Conservation (phyloP, 208 protist species). For the Crithidia bombi region DNA sequence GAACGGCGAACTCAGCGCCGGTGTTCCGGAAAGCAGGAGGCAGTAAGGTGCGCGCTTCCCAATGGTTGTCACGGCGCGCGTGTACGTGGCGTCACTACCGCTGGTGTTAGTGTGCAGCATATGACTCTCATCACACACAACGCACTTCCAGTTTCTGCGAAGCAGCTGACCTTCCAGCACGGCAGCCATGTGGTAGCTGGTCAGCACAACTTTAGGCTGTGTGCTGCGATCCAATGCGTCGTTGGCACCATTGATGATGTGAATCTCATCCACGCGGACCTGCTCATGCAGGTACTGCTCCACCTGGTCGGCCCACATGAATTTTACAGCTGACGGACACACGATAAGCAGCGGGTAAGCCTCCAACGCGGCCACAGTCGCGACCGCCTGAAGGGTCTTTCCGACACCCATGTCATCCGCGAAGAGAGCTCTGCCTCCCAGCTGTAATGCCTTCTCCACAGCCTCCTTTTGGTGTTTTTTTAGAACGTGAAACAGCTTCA, state of each 20-base stretch:
- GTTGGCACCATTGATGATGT: conserved; percentile 71
- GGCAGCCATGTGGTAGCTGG: conserved; percentile 85
- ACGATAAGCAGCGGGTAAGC: conserved; percentile 78
- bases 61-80: conserved; percentile 44
- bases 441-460: conserved; percentile 51
- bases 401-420: conserved; percentile 90
- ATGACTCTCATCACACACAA: conserved; percentile 84
- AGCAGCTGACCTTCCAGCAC: conserved; percentile 49
- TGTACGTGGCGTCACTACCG: conserved; percentile 71
- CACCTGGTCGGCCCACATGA: conserved; percentile 82
- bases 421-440: conserved; percentile 59
- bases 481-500: conserved; percentile 27
- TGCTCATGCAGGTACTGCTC: conserved; percentile 78
- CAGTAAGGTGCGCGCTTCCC: conserved; percentile 53
- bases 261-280: conserved; percentile 72
- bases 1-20: conserved; percentile 64
- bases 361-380: conserved; percentile 53
- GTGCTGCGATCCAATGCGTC: conserved; percentile 39
- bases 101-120: conserved; percentile 76
- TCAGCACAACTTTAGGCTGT: conserved; percentile 71
- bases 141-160: conserved; percentile 46
- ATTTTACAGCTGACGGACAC: conserved; percentile 74
- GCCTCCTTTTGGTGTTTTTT: conserved; percentile 72
- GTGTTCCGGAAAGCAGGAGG: conserved; percentile 77
- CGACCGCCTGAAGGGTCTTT: conserved; percentile 80